Base-by-base conservation (phyloP, 768 basidiomycete genomes). In the Epithele typhae region DNA sequence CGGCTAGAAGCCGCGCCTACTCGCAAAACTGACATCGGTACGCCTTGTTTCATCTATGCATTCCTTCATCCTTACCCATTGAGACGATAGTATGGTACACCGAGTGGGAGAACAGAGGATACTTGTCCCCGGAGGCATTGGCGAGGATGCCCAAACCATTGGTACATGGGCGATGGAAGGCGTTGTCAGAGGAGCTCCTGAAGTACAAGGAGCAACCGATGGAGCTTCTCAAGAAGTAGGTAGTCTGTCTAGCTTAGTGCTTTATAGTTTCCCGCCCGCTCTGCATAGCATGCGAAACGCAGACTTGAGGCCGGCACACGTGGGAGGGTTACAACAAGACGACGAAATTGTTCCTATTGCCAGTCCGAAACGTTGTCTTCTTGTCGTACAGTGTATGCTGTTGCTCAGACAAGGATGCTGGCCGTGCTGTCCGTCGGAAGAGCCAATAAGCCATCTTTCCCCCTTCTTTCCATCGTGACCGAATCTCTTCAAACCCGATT, bases 391-490 rank as follows among this genome's bases (percentile, higher is more conserved):
- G n/a, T n/a, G n/a, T n/a, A n/a, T n/a, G 51, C 21, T 46, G 53
- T 11, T 45, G 14, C 11, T 57, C 54, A 24, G 48, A 46, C 14
- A 27, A 40, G 14, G 43, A 35, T 11, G 40, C 38, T 46, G 57
- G 42, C 61, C 79, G 84, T 36, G 45, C 41, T 41, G 56, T 40
- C 63, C 81, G 88, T n/a, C 65, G 74, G 60, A 79, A 92, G 8
- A 96, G 69, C 81, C 85, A 89, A 62, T 95, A 96, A 3, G 73
- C 83, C 77, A 95, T 92, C 65, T 90, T 95, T 4, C 91, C 85
- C 12, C 79, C 79, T 19, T 65, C 59, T 57, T 74, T 81, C 81
- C 83, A 87, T 51, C 75, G 73, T 37, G 72, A 73, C 45, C 76
- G 72, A 18, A 85, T 59, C 58, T 81, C 68, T 0, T 53, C 58